Conservation (phyloP, 129 eudicot genomes). For the Tagetes erecta region DNA sequence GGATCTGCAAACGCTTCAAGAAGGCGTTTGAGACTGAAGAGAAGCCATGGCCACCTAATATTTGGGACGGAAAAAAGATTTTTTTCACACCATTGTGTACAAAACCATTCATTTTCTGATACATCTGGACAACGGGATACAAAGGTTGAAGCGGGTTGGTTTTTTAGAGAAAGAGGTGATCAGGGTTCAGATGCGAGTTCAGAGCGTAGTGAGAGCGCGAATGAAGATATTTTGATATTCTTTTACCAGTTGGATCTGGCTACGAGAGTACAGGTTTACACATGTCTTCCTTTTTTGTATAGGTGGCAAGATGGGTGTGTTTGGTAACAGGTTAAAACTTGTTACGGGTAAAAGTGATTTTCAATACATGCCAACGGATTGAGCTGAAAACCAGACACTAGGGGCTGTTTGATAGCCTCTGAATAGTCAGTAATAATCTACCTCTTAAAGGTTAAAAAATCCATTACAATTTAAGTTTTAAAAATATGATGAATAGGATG, state of each 20-base stretch:
- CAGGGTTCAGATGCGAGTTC: slow-evolving; percentile 64
- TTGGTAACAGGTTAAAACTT: background rate
- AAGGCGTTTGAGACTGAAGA: slow-evolving; percentile 37
- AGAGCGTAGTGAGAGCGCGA: slow-evolving; percentile 83
- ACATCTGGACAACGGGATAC: slow-evolving; percentile 28
- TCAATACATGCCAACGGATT: background rate
- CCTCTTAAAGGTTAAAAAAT: no score
- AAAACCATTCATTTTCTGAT: slow-evolving; percentile 30
- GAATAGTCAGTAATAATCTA: no score
- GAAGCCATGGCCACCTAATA: slow-evolving; percentile 18
- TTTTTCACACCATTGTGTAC: slow-evolving; percentile 37
- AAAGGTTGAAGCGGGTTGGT: slow-evolving; percentile 85
- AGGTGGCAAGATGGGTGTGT: slow-evolving; percentile 10
- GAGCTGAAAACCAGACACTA: background rate
- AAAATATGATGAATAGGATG: no score
- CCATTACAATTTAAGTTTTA: no score
- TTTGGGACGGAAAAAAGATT: slow-evolving; percentile 44
- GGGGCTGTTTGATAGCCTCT: no score
- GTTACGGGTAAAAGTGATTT: background rate
- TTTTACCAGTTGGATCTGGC: slow-evolving; percentile 93
- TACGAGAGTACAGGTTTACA: slow-evolving; percentile 81
- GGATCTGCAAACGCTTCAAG: slow-evolving; percentile 46
- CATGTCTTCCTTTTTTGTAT: slow-evolving; percentile 21
- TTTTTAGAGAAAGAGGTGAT: slow-evolving; percentile 78
- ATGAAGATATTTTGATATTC: slow-evolving; percentile 82